phyloP scores from a whole-genome alignment of 164 flowering plant species.

The Umbilicus rupestris region DNA sequence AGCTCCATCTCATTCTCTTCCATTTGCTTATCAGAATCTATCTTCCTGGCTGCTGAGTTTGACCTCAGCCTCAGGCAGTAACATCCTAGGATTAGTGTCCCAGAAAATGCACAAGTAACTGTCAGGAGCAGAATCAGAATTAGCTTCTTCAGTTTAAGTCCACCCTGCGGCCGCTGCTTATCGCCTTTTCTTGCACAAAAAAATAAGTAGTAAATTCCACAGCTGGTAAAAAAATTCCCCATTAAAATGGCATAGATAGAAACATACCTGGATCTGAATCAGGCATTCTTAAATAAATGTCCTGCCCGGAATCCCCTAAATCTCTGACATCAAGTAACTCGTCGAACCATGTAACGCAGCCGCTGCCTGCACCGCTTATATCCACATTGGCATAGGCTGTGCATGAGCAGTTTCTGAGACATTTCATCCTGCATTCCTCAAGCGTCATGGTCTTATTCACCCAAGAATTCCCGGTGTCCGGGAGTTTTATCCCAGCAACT shows the following conservation, averaged over 20 bases:
- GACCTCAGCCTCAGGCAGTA: background rate
- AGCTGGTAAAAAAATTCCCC: background rate
- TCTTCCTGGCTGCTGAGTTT: too few species aligned
- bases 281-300: conserved; percentile 22
- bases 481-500: conserved; percentile 22
- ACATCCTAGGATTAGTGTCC: conserved; percentile 1
- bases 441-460: conserved; percentile 16
- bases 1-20: conserved; percentile 12
- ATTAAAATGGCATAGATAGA: background rate
- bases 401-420: conserved; percentile 30
- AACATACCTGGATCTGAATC: conserved; percentile 23
- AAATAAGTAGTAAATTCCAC: background rate
- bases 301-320: conserved; percentile 18
- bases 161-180: too few species aligned
- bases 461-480: conserved; percentile 19
- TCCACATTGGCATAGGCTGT: conserved; percentile 17
- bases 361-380: conserved; percentile 22
- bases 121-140: background rate
- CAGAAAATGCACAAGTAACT: background rate
- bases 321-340: conserved; percentile 28
- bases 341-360: conserved; percentile 30
- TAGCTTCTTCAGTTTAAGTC: conserved; percentile 3
- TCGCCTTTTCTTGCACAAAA: background rate
- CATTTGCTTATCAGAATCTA: background rate
- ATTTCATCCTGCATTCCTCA: conserved; percentile 20